Evolutionary conservation across 352 stramenopile genomes (phyloP).

Genomic region (Pelagophyceae sp.): DNA sequence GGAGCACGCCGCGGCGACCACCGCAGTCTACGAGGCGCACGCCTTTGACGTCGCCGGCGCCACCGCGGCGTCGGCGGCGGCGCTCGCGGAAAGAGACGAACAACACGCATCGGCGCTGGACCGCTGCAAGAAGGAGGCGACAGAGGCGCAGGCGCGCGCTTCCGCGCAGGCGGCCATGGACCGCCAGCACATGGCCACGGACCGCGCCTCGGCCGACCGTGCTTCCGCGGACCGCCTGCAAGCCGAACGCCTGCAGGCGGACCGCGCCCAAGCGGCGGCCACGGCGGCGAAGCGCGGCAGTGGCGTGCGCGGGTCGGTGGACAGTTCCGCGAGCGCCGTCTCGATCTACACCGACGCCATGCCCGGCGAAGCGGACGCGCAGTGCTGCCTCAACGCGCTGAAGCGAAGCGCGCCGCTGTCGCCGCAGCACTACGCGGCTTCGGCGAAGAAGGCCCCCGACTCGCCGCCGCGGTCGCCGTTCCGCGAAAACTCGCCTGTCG

Average conservation of each 20-base stretch:
- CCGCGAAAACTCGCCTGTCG: not conserved
- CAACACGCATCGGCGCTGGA: not conserved
- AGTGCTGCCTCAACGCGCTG: not conserved
- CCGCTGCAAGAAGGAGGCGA: not conserved
- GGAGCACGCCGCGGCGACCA: not conserved
- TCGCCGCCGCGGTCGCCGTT: not conserved
- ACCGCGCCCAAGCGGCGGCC: not conserved
- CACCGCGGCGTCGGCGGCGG: not conserved
- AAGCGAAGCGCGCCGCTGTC: not conserved
- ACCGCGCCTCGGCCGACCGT: too few relatives aligned
- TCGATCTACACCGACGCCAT: constrained; percentile 6
- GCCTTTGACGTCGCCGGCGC: not conserved
- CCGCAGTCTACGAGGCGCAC: not conserved
- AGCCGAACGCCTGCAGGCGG: not conserved
- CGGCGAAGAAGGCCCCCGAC: not conserved
- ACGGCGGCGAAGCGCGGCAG: not conserved
- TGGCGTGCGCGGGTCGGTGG: too few relatives aligned
- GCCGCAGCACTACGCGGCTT: not conserved
- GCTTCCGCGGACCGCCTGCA: not conserved
- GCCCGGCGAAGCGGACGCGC: not conserved
- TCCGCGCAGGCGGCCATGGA: not conserved
- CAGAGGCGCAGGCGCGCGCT: not conserved
- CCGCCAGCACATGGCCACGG: too few relatives aligned
- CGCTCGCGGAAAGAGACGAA: not conserved
- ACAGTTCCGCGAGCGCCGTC: too few relatives aligned